Conservation (phyloP, 441 rosid genomes). For the Omphalea diandra region DNA sequence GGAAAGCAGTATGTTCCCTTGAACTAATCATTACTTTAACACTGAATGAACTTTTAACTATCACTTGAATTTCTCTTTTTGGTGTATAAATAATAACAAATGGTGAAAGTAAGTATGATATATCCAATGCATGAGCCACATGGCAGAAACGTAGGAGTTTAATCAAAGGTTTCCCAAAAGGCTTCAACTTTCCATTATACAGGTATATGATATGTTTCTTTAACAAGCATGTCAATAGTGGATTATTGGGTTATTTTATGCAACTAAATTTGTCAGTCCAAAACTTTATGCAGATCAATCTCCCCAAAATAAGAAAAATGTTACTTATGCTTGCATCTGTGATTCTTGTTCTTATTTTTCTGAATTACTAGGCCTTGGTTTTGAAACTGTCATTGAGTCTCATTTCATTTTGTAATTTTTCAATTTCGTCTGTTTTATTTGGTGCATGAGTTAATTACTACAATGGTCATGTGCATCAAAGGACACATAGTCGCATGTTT, state of each 20-base stretch:
- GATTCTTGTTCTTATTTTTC: neutral
- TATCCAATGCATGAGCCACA: neutral
- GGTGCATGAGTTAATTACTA: slow-evolving; percentile 1
- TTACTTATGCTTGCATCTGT: neutral
- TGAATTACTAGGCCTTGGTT: neutral
- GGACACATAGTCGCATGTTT: neutral
- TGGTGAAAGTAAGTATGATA: neutral
- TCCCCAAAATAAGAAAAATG: neutral
- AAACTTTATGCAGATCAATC: neutral
- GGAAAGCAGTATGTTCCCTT: neutral
- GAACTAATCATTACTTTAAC: neutral
- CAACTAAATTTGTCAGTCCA: neutral
- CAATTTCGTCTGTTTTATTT: neutral
- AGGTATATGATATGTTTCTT: neutral
- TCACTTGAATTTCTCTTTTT: neutral
- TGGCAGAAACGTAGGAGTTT: neutral
- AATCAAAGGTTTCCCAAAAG: neutral
- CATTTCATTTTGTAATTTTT: neutral
- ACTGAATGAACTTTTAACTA: neutral
- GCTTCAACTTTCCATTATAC: neutral
- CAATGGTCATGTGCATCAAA: neutral
- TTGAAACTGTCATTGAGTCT: neutral
- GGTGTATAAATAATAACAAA: neutral
- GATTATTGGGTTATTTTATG: neutral
- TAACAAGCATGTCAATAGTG: neutral